These are phyloP conservation scores for Jatropha multifida DNA, from an alignment of 441 rosid genomes.

Conservation along the genomic window DNA sequence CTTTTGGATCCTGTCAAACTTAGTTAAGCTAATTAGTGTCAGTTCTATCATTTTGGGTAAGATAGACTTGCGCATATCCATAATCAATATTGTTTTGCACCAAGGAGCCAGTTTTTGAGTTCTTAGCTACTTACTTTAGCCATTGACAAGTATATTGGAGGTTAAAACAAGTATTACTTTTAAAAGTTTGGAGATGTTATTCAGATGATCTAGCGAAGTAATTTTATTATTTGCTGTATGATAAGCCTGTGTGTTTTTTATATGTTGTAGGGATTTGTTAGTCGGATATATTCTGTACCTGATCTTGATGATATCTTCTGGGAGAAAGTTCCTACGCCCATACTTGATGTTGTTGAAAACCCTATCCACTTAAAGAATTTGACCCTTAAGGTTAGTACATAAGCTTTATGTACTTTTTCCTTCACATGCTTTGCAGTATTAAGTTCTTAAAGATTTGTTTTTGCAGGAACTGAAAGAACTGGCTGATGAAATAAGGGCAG, in stretches of 20 bases:
- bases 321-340: slow-evolving; percentile 63
- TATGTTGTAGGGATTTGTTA: slow-evolving; percentile 42
- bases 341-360: slow-evolving; percentile 79
- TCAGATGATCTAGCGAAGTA: not conserved
- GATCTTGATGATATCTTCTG: slow-evolving; percentile 69
- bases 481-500: slow-evolving; percentile 68
- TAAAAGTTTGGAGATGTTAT: not conserved
- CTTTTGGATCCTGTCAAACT: not conserved
- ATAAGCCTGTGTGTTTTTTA: slow-evolving; percentile 9
- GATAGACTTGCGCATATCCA: not conserved
- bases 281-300: slow-evolving; percentile 53
- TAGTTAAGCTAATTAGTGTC: not conserved
- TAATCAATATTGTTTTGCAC: not conserved
- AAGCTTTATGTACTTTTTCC: slow-evolving; percentile 14
- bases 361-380: slow-evolving; percentile 77
- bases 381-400: slow-evolving; percentile 53
- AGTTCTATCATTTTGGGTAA: not conserved
- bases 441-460: slow-evolving; percentile 13
- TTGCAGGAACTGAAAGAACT: slow-evolving; percentile 74
- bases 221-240: not conserved
- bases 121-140: not conserved
- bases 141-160: not conserved
- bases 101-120: not conserved
- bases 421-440: slow-evolving; percentile 12
- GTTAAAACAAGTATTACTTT: not conserved